These are phyloP conservation scores for Saccharomycopsis synnaedendra DNA, from an alignment of 805 yeast species.

Conservation along the genomic window DNA sequence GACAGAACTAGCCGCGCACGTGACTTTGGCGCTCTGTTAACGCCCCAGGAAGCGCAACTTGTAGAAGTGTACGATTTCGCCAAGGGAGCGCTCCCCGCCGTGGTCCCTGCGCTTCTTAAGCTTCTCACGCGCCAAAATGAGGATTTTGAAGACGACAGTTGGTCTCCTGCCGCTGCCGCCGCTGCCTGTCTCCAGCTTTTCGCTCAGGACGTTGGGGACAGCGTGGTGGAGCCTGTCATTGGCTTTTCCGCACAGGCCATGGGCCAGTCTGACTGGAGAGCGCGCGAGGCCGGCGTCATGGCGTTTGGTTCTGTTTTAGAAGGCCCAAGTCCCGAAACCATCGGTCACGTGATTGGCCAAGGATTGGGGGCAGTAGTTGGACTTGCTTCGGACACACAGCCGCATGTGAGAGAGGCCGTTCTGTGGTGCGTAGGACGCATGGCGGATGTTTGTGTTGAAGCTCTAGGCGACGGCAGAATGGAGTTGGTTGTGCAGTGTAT, in stretches of 20 bases:
- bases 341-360: constrained; percentile 59
- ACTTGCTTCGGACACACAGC: constrained; percentile 60
- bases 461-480: constrained; percentile 58
- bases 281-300: constrained; percentile 97
- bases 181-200: constrained; percentile 93
- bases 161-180: constrained; percentile 98
- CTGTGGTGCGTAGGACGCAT: constrained; percentile 98
- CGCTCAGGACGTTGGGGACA: constrained; percentile 82
- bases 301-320: constrained; percentile 96
- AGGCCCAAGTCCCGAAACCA: constrained; percentile 74
- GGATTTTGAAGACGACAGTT: constrained; percentile 89
- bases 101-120: constrained; percentile 74
- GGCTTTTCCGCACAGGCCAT: constrained; percentile 74
- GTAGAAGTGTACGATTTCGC: constrained; percentile 60
- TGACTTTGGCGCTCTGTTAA: constrained; percentile 40
- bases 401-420: constrained; percentile 92
- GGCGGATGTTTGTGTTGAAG: constrained; percentile 74
- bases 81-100: constrained; percentile 68
- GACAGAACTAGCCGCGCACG: constrained; percentile 63
- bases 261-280: constrained; percentile 56
- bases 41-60: constrained; percentile 33
- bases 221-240: constrained; percentile 76
- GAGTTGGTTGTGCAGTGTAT: constrained; percentile 67
- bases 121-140: constrained; percentile 83
- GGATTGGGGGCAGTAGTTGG: constrained; percentile 72